phyloP scores from a whole-genome alignment of 2,329 filamentous ascomycete species.

The Botrytis tulipae region DNA sequence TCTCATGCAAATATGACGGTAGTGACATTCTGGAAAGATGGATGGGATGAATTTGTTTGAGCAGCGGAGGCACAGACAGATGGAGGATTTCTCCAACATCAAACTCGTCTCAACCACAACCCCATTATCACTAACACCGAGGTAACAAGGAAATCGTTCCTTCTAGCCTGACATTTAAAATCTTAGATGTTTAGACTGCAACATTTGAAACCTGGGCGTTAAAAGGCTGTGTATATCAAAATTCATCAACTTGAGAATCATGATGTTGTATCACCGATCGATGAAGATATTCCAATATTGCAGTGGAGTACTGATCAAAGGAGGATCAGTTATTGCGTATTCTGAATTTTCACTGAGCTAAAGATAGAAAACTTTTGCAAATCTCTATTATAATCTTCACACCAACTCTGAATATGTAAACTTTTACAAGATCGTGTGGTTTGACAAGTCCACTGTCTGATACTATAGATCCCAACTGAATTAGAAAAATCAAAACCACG shows the following conservation, averaged over 20 bases:
- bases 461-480: neutral
- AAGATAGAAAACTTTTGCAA: neutral
- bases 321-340: neutral
- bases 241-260: conserved; percentile 12
- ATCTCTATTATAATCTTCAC: neutral
- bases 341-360: neutral
- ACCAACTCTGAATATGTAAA: neutral
- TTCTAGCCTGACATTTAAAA: neutral
- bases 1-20: neutral
- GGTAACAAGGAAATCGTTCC: neutral
- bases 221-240: neutral
- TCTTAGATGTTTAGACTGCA: conserved; percentile 1
- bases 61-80: neutral
- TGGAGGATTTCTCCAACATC: neutral
- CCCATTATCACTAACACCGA: neutral
- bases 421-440: neutral
- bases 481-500: neutral
- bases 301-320: neutral
- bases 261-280: neutral
- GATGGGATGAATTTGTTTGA: conserved; percentile 1
- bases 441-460: neutral
- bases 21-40: neutral
- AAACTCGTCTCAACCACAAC: conserved; percentile 12
- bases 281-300: neutral
- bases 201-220: conserved; percentile 4